Evolutionary conservation across 805 yeast species (phyloP), one percentile per base, ranked within the genome.

Genomic region (Hanseniaspora vineae): DNA sequence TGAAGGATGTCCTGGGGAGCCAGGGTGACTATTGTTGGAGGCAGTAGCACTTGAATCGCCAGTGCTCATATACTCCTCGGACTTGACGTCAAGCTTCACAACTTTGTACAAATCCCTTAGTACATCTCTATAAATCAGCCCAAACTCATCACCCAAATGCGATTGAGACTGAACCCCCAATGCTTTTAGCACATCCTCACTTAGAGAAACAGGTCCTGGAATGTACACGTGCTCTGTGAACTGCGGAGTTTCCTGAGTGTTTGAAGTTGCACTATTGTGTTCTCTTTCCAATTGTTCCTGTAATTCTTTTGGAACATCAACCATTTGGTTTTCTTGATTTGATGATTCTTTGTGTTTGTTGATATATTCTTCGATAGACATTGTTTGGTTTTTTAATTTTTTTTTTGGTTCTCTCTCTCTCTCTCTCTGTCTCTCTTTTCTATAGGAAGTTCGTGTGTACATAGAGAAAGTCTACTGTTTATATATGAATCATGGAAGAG

Each of bases 71-170:
- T 23, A 23, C 29, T 23, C 29, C 8, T 5, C 37, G 12, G 14
- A 33, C 6, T 33, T 12, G 6, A 13, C 78, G 29, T 77, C 68
- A 31, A 90, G 79, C 60, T 80, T 75, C 75, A 89, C 89, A 54
- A 90, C 66, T 54, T 70, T 72, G 57, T 97, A 77, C 56, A 86
- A 73, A 62, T 79, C 77, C 57, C 71, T 65, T 58, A 90, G 72
- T 14, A 76, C 82, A 17, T 73, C 64, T 62, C 81, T 84, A 70
- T 89, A 89, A 32, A 82, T 78, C 29, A 71, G 67, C 51, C 83
- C 75, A 58, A 90, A 90, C 54, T 83, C 88, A 9, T 90, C 88
- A 11, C 89, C 78, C 39, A 95, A 85, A 66, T 89, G 97, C n/a
- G 95, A 81, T 57, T 84, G 78, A 3, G 95, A 80, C 37, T 89